Conservation (phyloP, 2,329 filamentous ascomycete genomes). For the Colletotrichum incanum region DNA sequence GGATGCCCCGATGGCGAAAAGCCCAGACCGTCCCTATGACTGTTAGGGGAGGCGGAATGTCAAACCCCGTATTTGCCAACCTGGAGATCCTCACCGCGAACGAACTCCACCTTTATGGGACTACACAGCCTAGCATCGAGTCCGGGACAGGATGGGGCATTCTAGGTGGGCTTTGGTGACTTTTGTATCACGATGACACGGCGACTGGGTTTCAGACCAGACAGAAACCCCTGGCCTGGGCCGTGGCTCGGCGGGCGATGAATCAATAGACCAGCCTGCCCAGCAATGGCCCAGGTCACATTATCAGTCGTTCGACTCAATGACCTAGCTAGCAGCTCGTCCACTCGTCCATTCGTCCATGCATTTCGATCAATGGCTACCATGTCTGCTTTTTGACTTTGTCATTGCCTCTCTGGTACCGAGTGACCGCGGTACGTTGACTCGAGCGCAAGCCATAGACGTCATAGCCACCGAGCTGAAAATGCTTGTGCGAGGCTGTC, state of each 20-base stretch:
- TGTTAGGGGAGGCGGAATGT: background rate
- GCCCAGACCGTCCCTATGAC: background rate
- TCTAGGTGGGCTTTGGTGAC: background rate
- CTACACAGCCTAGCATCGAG: background rate
- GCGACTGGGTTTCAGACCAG: constrained; percentile 39
- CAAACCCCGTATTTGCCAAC: background rate
- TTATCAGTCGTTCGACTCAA: constrained; percentile 2
- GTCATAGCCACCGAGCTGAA: constrained; percentile 17
- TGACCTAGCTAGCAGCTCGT: background rate
- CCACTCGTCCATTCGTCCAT: background rate
- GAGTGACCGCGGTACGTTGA: background rate
- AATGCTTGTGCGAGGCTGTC: background rate
- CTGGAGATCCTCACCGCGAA: background rate
- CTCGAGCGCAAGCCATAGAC: constrained; percentile 20
- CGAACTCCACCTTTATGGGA: background rate
- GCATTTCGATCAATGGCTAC: background rate
- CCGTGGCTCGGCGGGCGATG: background rate
- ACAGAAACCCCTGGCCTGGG: constrained; percentile 21
- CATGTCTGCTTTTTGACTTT: background rate
- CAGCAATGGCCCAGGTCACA: background rate
- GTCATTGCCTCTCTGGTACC: background rate
- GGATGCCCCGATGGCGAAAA: background rate
- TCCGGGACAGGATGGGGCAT: background rate
- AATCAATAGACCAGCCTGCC: background rate
- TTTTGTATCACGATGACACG: constrained; percentile 38